These are phyloP conservation scores for Cutaneotrichosporon arboriforme DNA, from an alignment of 1,284 basidiomycete genomes.

Conservation along the genomic window DNA sequence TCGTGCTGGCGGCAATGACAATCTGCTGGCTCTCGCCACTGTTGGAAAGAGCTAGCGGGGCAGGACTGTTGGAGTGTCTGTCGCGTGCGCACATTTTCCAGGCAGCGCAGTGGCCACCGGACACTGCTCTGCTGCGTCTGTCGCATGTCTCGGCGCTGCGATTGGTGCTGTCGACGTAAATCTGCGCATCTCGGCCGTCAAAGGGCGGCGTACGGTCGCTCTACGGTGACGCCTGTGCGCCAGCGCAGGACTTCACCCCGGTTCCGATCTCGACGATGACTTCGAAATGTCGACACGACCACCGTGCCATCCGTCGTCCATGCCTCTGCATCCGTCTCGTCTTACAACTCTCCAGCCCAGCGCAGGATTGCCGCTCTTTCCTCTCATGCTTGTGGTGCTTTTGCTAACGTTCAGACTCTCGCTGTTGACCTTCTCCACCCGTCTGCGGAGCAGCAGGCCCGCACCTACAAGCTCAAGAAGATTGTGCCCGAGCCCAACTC, in stretches of 20 bases:
- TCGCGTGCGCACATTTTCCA: not conserved
- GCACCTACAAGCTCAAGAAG: constrained; percentile 98
- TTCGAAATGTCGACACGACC: not conserved
- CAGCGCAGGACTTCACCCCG: not conserved
- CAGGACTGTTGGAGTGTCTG: not conserved
- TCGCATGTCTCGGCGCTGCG: too few species aligned
- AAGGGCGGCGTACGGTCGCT: too few species aligned
- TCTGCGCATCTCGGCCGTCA: too few species aligned
- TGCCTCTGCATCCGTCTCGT: not conserved
- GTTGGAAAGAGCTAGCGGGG: not conserved
- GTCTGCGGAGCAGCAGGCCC: constrained; percentile 75
- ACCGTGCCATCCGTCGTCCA: not conserved
- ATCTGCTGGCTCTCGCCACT: not conserved
- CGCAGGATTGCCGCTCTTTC: not conserved
- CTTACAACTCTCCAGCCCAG: not conserved
- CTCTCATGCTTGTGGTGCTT: too few species aligned
- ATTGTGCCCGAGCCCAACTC: constrained; percentile 97
- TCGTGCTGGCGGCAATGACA: too few species aligned
- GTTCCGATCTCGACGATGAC: too few species aligned
- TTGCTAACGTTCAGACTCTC: constrained; percentile 65
- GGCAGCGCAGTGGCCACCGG: not conserved
- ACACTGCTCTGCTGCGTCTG: too few species aligned
- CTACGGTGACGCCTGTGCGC: not conserved
- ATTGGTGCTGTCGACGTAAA: too few species aligned
- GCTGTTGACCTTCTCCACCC: constrained; percentile 98